Percentiles rank a stretch among this genome's conserved stretches.
Conservation (phyloP, 768 basidiomycete species). For the Boletus sp. region DNA sequence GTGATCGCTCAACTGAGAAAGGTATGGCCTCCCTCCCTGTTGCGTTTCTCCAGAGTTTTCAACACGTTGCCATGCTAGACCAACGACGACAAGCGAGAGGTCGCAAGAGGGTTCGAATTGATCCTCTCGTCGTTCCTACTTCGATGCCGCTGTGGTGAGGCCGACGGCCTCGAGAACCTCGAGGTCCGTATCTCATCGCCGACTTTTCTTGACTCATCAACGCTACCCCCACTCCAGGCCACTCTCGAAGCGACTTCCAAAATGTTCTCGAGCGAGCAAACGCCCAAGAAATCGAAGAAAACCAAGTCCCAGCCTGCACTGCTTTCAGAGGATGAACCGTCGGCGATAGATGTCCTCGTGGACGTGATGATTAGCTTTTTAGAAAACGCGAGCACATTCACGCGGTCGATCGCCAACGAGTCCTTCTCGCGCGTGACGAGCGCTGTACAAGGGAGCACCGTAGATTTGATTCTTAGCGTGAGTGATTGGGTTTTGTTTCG, state of each 20-base stretch:
- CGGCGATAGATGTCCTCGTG: conserved; percentile 80
- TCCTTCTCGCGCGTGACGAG: conserved; percentile 74
- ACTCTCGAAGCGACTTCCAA: conserved; percentile 58
- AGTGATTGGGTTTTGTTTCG: conserved; percentile 29
- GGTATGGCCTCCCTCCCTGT: conserved; percentile 31
- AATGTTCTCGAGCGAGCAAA: conserved; percentile 44
- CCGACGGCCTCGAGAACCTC: conserved; percentile 57
- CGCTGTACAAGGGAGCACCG: conserved; percentile 62
- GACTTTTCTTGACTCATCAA: neutral
- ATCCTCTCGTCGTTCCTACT: conserved; percentile 70
- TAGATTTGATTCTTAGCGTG: conserved; percentile 81
- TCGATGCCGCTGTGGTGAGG: conserved; percentile 66
- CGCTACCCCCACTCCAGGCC: conserved; percentile 39
- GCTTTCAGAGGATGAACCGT: conserved; percentile 35
- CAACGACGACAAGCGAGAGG: conserved; percentile 15
- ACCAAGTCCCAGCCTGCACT: conserved; percentile 15
- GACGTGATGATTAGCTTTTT: conserved; percentile 90
- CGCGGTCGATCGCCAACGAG: conserved; percentile 77
- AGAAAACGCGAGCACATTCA: conserved; percentile 77
- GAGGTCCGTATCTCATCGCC: conserved; percentile 46
- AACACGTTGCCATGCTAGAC: conserved; percentile 7
- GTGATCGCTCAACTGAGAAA: conserved; percentile 42
- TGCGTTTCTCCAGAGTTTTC: neutral
- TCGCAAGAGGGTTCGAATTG: conserved; percentile 65
- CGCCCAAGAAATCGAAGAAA: conserved; percentile 43